These are phyloP conservation scores for Rhizophora apiculata DNA, from an alignment of 345 rosid species.

Conservation along the genomic window DNA sequence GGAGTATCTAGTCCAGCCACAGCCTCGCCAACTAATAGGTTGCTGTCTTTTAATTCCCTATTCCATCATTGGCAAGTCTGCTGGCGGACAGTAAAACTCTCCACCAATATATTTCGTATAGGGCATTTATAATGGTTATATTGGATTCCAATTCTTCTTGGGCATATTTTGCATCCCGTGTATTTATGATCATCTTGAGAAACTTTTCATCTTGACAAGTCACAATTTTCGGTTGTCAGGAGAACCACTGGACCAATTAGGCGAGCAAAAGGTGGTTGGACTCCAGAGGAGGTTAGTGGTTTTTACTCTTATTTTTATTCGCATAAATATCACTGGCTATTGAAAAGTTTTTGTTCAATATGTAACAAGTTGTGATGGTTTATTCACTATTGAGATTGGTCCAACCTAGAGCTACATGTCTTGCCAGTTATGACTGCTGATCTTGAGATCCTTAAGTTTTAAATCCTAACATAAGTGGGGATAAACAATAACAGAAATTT, in stretches of 20 bases:
- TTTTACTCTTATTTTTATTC: not conserved
- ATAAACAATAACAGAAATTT: not conserved
- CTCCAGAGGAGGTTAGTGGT: conserved; percentile 72
- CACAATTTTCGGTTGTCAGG: conserved; percentile 43
- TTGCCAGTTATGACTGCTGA: not conserved
- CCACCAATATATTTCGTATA: not conserved
- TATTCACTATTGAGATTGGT: not conserved
- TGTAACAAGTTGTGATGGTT: not conserved
- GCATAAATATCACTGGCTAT: not conserved
- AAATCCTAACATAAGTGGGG: not conserved
- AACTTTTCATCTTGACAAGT: conserved; percentile 4
- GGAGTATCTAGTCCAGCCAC: conserved; percentile 64
- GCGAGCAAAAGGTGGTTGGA: conserved; percentile 99
- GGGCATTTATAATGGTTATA: not conserved
- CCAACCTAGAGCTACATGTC: not conserved
- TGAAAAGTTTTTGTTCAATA: not conserved
- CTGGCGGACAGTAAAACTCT: not conserved
- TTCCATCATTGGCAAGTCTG: not conserved
- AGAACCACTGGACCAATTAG: conserved; percentile 95
- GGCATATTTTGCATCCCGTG: not conserved
- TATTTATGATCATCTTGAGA: not conserved
- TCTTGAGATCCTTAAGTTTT: not conserved
- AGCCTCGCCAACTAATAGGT: conserved; percentile 64
- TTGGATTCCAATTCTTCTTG: conserved; percentile 2
- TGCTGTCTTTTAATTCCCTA: conserved; percentile 12